Evolutionary conservation across 495 filamentous ascomycete species (phyloP), one percentile per base, ranked within the genome.

Genomic region (Tirmania nivea): DNA sequence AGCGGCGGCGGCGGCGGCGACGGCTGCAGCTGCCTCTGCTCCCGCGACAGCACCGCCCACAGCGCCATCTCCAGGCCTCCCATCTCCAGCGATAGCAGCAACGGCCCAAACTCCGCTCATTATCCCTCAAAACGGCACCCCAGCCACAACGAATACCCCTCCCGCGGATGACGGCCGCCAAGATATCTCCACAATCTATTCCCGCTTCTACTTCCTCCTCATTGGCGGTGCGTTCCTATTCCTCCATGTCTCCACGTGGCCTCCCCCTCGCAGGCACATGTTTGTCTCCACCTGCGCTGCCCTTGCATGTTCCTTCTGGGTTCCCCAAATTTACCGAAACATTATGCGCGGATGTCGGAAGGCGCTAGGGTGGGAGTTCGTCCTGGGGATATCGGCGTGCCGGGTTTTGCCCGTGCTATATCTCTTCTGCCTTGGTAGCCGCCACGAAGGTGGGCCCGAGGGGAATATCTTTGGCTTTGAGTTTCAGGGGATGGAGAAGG

Each of bases 261-360:
- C 86, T 5, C 68, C 75, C 8, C 67, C 71, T n/a, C 62, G 80
- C 31, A 80, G 88, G 35, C 71, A 75, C 4, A 67, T 75, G 35
- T 94, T 89, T 68, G 73, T 80, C 57, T 81, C 86, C 63, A 55
- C 68, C 3, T 60, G 92, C 5, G 67, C 76, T 20, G 76, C 84
- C 56, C 55, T 75, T 56, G 94, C 93, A 58, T 76, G 94, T 34
- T 93, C 87, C 19, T 82, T 94, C 63, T 95, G 89, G 89, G 56
- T 76, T 0, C 90, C 90, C 0, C 90, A 97, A 64, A 87, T 95
- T 59, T 77, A 81, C 59, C 80, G 90, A 48, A 97, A 97, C 67
- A 70, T 86, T 48, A 78, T 83, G 67, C 82, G 90, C 21, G 94
- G 94, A 66, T 92, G 85, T 64, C 83, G 89, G 35, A 83, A 84